Evolutionary conservation across 2,329 filamentous ascomycete species (phyloP).

Genomic region (Didymella exigua): DNA sequence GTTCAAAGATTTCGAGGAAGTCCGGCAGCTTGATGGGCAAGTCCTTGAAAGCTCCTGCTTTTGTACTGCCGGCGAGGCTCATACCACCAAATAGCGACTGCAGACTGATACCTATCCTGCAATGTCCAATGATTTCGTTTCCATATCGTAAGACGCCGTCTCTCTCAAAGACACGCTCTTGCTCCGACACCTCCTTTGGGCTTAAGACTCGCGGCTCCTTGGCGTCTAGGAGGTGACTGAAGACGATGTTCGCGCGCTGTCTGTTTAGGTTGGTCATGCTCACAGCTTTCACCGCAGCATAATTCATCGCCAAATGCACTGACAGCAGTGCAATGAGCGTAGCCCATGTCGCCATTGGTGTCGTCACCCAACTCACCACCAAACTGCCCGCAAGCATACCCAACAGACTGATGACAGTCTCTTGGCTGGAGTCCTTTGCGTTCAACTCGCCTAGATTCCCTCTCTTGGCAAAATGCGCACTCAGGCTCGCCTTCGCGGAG

Average conservation of each 20-base stretch:
- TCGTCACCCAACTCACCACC: slow-evolving; percentile 76
- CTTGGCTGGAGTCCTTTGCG: slow-evolving; percentile 93
- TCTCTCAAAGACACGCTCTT: slow-evolving; percentile 64
- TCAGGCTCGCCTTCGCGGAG: slow-evolving; percentile 87
- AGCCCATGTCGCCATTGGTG: slow-evolving; percentile 73
- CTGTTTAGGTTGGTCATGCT: slow-evolving; percentile 84
- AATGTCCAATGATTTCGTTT: slow-evolving; percentile 57
- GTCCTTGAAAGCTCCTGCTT: slow-evolving; percentile 35
- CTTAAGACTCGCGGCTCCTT: slow-evolving; percentile 56
- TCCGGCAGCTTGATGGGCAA: slow-evolving; percentile 50
- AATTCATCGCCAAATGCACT: slow-evolving; percentile 83
- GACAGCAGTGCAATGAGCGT: slow-evolving; percentile 73
- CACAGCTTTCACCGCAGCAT: slow-evolving; percentile 81
- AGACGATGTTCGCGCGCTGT: slow-evolving; percentile 81
- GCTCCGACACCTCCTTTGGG: slow-evolving; percentile 67
- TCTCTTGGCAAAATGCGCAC: slow-evolving; percentile 85
- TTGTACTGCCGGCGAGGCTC: slow-evolving; percentile 24
- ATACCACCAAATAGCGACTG: slow-evolving; percentile 41
- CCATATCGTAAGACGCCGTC: slow-evolving; percentile 67
- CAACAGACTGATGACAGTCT: slow-evolving; percentile 86
- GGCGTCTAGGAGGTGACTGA: slow-evolving; percentile 56
- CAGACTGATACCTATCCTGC: slow-evolving; percentile 60
- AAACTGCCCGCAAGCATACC: slow-evolving; percentile 86
- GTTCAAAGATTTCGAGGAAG: slow-evolving; percentile 58
- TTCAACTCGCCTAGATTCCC: slow-evolving; percentile 93